Percentiles rank a stretch among this genome's conserved stretches.
Conservation (phyloP, 805 yeast genomes). For the Yarrowia sp. region DNA sequence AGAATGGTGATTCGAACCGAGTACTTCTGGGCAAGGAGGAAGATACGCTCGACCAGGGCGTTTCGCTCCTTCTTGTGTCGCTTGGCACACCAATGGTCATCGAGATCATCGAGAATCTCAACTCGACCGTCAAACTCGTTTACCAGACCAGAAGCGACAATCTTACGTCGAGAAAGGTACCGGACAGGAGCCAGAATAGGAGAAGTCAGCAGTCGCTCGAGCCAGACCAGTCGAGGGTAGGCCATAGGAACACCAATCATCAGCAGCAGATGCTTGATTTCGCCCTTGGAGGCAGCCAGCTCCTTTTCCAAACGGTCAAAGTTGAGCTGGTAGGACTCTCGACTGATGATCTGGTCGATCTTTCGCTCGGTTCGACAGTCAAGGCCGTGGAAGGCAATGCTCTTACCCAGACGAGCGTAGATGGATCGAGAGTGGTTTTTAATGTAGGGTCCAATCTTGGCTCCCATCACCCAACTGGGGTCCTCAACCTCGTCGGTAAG, state of each 20-base stretch:
- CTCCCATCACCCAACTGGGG: slow-evolving; percentile 62
- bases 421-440: slow-evolving; percentile 62
- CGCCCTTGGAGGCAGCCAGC: slow-evolving; percentile 47
- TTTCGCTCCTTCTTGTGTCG: slow-evolving; percentile 87
- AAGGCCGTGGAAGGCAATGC: slow-evolving; percentile 68
- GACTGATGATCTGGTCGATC: slow-evolving; percentile 52
- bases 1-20: slow-evolving; percentile 78
- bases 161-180: slow-evolving; percentile 42
- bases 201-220: slow-evolving; percentile 65
- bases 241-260: slow-evolving; percentile 94
- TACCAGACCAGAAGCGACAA: slow-evolving; percentile 66
- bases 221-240: slow-evolving; percentile 90
- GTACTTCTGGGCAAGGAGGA: slow-evolving; percentile 59
- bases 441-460: slow-evolving; percentile 63
- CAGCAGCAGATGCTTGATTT: slow-evolving; percentile 70
- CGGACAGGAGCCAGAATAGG: slow-evolving; percentile 60
- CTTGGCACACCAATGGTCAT: slow-evolving; percentile 94
- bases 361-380: slow-evolving; percentile 94
- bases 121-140: slow-evolving; percentile 91
- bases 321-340: slow-evolving; percentile 54
- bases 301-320: slow-evolving; percentile 62
- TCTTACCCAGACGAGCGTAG: slow-evolving; percentile 69
- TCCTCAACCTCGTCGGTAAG: slow-evolving; percentile 36
- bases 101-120: slow-evolving; percentile 86
- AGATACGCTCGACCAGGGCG: slow-evolving; percentile 54